Evolutionary conservation across 2,329 filamentous ascomycete species (phyloP), one percentile per base, ranked within the genome.

Genomic region (Pseudogymnoascus sp.): DNA sequence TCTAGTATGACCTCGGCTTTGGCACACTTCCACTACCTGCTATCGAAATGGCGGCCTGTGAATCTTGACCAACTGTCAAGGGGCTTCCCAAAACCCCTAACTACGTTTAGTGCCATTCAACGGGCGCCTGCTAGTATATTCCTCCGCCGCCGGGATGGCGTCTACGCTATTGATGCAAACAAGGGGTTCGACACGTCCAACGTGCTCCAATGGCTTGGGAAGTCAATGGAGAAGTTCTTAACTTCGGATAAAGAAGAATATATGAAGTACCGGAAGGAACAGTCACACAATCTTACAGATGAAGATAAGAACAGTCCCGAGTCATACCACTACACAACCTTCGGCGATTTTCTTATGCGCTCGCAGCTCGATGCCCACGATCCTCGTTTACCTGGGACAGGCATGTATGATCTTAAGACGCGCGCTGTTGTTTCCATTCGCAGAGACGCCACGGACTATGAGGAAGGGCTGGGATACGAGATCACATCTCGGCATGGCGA

Each of bases 361-460:
- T 97, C 94, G 2, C 94, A 99, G 73, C 80, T 99, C 11, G 94
- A 99, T 71, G 94, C 94, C 0, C 77, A 94, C 68, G 94, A 99
- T 71, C 79, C 86, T 11, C 84, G 94, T 58, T 75, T 99, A 6
- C 94, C 93, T 0, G 94, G 94, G 0, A 89, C 88, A 4, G 94
- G 94, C 39, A 92, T 96, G 78, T 99, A 97, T 70, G 94, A 99
- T 73, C 77, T 99, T 63, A 99, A 99, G 76, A 99, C 94, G 0
- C 83, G 95, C 68, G 92, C 94, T 1, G 93, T 97, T 0, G 80
- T 97, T 4, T 87, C 90, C 0, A 90, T 99, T 64, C 90, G 94
- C 28, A 97, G 97, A 91, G 87, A 96, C 67, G 80, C 89, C 0
- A 68, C 72, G 4, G 82, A 87, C 15, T 90, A 87, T 69, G 80